Base-by-base conservation (phyloP, 768 basidiomycete species). In the Tulasnella sp. region DNA sequence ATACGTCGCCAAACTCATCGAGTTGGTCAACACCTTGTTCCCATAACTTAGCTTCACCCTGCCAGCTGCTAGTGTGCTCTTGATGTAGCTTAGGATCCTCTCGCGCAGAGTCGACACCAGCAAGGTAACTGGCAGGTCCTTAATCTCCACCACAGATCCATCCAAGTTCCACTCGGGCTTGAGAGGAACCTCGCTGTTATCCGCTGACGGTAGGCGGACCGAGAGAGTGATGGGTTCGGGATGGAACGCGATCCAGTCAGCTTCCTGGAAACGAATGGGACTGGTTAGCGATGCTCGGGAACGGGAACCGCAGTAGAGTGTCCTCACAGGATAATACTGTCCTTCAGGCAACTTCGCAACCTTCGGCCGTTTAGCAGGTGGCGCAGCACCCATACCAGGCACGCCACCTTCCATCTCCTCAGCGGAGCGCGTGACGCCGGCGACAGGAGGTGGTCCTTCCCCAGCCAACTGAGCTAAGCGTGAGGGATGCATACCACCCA, bases 131-230 rank as follows among this genome's bases (percentile, higher is more conserved):
- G 94, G 91, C 37, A 98, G 81, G 72, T 97, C 94, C 1, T 88
- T 85, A 72, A 99, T 84, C 63, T 62, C 63, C 11, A 87, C 88
- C 44, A 88, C 81, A 68, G 84, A 84, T 0, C 95, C 95, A 77
- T 96, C 88, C 69, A 97, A 83, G 77, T 96, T 95, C 92, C 92
- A 96, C 80, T 96, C 95, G 0, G 95, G 90, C 78, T 92, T 94
- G 39, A 89, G 87, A 1, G 89, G 81, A 76, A 95, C 89, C 2
- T 72, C 70, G 32, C 35, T 72, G 9, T 62, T 63, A 36, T 59
- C 70, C 39, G 35, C 35, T 69, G 82, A 84, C 1, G 96, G 95
- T 75, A 99, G 83, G 78, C 95, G 93, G 3, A 98, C 83, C 39
- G 85, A 84, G 62, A 99, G 84, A 32, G 90, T 89, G 77, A 98